Evolutionary conservation across 2,329 filamentous ascomycete species (phyloP).

Genomic region (Pseudodiploospora longispora): DNA sequence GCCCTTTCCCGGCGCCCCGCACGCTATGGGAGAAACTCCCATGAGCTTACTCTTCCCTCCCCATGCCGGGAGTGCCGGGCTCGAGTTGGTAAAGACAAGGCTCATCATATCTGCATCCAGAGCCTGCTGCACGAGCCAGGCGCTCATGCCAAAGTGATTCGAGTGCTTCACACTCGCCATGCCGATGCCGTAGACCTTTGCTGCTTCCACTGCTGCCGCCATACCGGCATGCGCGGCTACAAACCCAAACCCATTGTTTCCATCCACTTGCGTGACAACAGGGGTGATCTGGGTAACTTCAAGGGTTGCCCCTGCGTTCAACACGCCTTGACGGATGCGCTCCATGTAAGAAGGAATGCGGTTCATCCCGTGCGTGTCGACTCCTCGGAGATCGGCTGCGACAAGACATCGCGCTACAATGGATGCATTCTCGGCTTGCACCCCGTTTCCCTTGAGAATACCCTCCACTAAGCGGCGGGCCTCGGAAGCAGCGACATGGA

Average conservation of each 20-base stretch:
- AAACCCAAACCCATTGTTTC: constrained; percentile 68
- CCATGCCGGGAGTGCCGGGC: constrained; percentile 63
- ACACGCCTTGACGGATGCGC: constrained; percentile 60
- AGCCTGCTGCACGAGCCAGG: constrained; percentile 72
- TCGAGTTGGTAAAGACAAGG: constrained; percentile 64
- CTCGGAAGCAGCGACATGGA: constrained; percentile 30
- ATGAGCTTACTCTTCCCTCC: constrained; percentile 61
- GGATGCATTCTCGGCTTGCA: constrained; percentile 48
- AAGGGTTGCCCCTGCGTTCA: constrained; percentile 54
- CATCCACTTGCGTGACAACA: constrained; percentile 60
- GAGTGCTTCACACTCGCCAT: constrained; percentile 69
- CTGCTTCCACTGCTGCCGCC: constrained; percentile 58
- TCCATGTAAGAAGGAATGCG: constrained; percentile 71
- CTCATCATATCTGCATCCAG: constrained; percentile 64
- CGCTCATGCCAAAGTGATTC: constrained; percentile 79
- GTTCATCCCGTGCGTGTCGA: constrained; percentile 72
- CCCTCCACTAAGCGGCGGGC: constrained; percentile 40
- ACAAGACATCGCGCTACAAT: constrained; percentile 62
- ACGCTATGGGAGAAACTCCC: constrained; percentile 67
- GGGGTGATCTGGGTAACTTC: constrained; percentile 56
- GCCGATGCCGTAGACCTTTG: constrained; percentile 58
- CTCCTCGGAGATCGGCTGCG: constrained; percentile 66
- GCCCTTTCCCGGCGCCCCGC: constrained; percentile 59
- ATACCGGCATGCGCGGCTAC: constrained; percentile 61
- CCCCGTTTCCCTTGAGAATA: constrained; percentile 53